A percentile compares a stretch with the other conserved stretches of the same genome.
phyloP scores from a whole-genome alignment of 2,329 filamentous ascomycete species.

The Diaporthe sp. region DNA sequence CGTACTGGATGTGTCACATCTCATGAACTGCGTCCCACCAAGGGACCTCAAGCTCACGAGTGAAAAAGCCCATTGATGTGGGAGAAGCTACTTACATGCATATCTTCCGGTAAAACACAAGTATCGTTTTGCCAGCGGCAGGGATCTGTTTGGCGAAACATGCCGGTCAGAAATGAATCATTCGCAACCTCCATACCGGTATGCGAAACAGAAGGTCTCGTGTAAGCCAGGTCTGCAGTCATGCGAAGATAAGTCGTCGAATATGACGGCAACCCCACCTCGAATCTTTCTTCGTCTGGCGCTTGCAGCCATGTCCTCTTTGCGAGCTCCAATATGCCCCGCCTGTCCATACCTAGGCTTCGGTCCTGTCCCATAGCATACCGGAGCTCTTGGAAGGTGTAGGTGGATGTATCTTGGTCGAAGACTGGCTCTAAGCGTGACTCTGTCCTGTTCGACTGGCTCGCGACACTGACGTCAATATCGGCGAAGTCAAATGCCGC shows the following conservation, averaged over 20 bases:
- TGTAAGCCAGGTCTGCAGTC: not conserved
- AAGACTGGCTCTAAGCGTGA: not conserved
- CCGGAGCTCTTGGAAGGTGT: not conserved
- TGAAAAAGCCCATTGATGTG: not conserved
- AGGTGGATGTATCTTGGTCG: not conserved
- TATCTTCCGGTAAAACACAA: not conserved
- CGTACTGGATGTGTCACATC: too few relatives aligned
- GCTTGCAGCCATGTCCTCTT: not conserved
- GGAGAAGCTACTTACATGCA: not conserved
- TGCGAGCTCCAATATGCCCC: not conserved
- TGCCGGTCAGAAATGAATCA: not conserved
- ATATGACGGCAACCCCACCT: not conserved
- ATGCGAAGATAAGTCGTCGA: not conserved
- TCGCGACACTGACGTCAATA: not conserved
- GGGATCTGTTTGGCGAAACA: fast-evolving
- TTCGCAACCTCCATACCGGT: too few relatives aligned
- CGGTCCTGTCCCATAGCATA: slow-evolving; percentile 5
- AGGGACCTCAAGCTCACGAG: too few relatives aligned
- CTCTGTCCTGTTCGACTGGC: not conserved
- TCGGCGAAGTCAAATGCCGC: slow-evolving; percentile 9
- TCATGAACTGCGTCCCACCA: not conserved
- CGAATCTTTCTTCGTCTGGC: not conserved
- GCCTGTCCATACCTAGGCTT: not conserved
- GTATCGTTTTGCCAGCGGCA: fast-evolving
- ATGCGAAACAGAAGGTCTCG: fast-evolving